phyloP scores from a whole-genome alignment of 2,329 filamentous ascomycete genomes.

The Claviceps capensis region DNA sequence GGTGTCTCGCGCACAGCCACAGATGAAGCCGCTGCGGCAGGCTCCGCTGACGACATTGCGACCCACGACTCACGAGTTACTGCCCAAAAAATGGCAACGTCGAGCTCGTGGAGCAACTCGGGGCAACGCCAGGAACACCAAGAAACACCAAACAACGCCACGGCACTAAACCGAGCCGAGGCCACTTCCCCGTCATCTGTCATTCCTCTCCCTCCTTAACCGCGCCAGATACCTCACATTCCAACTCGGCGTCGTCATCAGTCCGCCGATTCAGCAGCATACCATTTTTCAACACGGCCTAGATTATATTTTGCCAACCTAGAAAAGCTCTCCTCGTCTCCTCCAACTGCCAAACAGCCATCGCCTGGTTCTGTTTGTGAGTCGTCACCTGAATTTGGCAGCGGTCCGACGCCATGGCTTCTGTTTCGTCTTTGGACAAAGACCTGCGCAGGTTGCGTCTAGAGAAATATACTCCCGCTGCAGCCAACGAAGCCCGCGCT shows the following conservation, averaged over 20 bases:
- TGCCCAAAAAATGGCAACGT: no score
- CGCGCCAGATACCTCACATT: background rate
- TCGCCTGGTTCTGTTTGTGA: background rate
- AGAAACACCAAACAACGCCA: no score
- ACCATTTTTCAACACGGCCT: background rate
- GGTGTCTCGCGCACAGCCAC: no score
- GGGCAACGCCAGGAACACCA: no score
- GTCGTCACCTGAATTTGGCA: background rate
- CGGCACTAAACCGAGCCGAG: background rate
- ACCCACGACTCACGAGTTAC: no score
- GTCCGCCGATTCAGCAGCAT: background rate
- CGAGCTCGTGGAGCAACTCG: no score
- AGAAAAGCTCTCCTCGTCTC: background rate
- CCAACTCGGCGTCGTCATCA: background rate
- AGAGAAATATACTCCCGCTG: conserved; percentile 82
- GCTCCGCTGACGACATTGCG: no score
- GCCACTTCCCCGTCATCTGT: background rate
- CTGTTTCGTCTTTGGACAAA: conserved; percentile 84
- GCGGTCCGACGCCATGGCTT: conserved; percentile 52
- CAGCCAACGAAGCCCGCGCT: conserved; percentile 66
- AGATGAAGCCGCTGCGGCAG: no score
- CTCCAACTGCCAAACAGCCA: background rate
- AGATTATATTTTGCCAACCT: background rate
- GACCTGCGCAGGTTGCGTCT: conserved; percentile 89
- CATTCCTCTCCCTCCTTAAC: background rate